Conservation (phyloP, 371 early-diverging fungal genomes). For the Rhizomucor pusillus region DNA sequence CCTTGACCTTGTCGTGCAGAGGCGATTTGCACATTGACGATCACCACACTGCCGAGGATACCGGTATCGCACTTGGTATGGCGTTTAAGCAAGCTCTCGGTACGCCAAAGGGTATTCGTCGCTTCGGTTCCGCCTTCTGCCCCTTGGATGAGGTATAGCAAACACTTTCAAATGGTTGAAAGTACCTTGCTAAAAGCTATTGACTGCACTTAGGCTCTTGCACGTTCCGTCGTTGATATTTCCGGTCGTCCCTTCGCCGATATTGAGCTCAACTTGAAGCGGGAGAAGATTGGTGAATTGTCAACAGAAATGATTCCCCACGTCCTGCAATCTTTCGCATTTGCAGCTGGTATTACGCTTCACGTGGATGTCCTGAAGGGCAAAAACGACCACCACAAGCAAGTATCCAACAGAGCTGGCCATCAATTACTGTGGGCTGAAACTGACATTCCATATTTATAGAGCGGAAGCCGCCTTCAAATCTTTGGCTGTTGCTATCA, state of each 20-base stretch:
- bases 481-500: constrained; percentile 91
- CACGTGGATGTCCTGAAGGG: constrained; percentile 95
- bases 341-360: constrained; percentile 88
- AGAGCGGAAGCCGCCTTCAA: constrained; percentile 96
- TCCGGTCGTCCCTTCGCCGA: constrained; percentile 90
- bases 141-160: constrained; percentile 87
- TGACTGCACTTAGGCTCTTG: constrained; percentile 62
- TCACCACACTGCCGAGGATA: constrained; percentile 97
- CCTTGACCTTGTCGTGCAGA: constrained; percentile 72
- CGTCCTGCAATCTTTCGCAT: constrained; percentile 88
- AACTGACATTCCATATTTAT: no score
- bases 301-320: constrained; percentile 98
- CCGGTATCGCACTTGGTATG: constrained; percentile 89
- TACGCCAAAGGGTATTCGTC: constrained; percentile 84
- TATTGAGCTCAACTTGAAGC: constrained; percentile 80
- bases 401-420: constrained; percentile 15
- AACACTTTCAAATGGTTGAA: neutral
- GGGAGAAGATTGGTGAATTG: constrained; percentile 86
- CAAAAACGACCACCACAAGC: constrained; percentile 92
- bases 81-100: constrained; percentile 93
- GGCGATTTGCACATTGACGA: constrained; percentile 97
- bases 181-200: neutral
- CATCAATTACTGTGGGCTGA: no score
- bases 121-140: constrained; percentile 94
- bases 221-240: constrained; percentile 95